Evolutionary conservation across 768 basidiomycete genomes (phyloP), one percentile per base, ranked within the genome.

Genomic region (Lyophyllum atratum): DNA sequence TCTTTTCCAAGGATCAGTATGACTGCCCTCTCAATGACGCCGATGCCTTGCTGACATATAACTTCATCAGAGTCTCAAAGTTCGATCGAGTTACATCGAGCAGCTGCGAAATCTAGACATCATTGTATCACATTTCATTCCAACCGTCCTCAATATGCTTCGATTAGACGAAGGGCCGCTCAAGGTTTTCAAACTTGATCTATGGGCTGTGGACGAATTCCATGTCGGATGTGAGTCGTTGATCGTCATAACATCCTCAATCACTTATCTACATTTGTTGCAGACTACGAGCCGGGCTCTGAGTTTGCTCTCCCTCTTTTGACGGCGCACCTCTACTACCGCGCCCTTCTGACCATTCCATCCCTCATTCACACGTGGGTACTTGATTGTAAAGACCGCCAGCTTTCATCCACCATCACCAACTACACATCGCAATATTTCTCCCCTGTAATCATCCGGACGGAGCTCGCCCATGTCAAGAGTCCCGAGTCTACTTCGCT

Each of bases 301-400:
- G 56, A 74, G 0, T 71, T 84, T 56, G 80, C 84, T 58, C 72
- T 88, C 37, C 81, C 78, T 9, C 76, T 95, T 4, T 74, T 98
- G 6, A 85, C 92, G 3, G 92, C 93, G 0, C 92, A 98, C 62
- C 77, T 96, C 14, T 97, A 91, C 72, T 95, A 95, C 69, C 90
- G 92, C 25, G 84, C 93, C 1, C 81, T 98, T 12, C 80, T 90
- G 9, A 85, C 85, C 9, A 81, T 96, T 15, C 94, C 97, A 0
- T 90, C 93, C 0, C 80, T 96, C 31, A 84, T 98, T 50, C 85
- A 94, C 45, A 77, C 79, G 11, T 98, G 93, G 92, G 86, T 95
- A 44, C 79, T 86, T 39, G 89, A 90, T 37, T 90, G 90, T 73
- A 94, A 92, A 63, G 95, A 98, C 70, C 89, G 91, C 12, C 92